phyloP scores from a whole-genome alignment of 2,329 filamentous ascomycete genomes.

The Onygena corvina region DNA sequence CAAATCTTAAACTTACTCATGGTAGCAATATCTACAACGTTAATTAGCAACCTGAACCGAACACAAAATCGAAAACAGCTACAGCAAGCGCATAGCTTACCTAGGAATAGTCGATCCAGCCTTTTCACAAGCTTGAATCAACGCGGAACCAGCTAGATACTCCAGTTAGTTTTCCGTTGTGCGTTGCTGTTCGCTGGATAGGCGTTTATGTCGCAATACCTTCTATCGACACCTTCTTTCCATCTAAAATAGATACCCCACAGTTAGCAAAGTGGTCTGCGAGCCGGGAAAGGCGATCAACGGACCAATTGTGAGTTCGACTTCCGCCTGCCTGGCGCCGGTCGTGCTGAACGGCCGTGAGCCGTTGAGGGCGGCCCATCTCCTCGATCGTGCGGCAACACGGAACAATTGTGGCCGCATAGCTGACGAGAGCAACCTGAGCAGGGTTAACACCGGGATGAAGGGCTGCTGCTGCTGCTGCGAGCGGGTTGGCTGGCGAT shows the following conservation, averaged over 20 bases:
- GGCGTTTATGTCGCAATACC: constrained; percentile 42
- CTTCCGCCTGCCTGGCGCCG: constrained; percentile 67
- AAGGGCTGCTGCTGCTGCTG: background rate
- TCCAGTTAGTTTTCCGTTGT: constrained; percentile 24
- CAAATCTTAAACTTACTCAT: constrained; percentile 56
- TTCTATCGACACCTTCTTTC: constrained; percentile 96
- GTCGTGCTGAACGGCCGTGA: constrained; percentile 74
- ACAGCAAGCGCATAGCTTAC: constrained; percentile 36
- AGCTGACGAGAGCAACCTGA: constrained; percentile 28
- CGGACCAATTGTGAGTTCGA: constrained; percentile 90
- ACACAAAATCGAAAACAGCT: background rate
- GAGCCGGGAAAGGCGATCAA: constrained; percentile 22
- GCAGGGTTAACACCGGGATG: background rate
- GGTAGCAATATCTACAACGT: constrained; percentile 76
- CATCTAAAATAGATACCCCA: constrained; percentile 50
- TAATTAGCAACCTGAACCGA: constrained; percentile 23
- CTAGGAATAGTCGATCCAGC: constrained; percentile 80
- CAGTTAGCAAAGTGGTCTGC: constrained; percentile 26
- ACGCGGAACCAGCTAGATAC: constrained; percentile 70
- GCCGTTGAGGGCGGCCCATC: constrained; percentile 43
- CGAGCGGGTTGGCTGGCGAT: background rate
- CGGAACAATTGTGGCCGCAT: constrained; percentile 55
- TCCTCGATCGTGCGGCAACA: constrained; percentile 47
- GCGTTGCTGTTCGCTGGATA: background rate
- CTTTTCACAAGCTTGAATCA: constrained; percentile 99